Evolutionary conservation across 257 asterid species (phyloP).

Genomic region (Jaltomata sinuosa): DNA sequence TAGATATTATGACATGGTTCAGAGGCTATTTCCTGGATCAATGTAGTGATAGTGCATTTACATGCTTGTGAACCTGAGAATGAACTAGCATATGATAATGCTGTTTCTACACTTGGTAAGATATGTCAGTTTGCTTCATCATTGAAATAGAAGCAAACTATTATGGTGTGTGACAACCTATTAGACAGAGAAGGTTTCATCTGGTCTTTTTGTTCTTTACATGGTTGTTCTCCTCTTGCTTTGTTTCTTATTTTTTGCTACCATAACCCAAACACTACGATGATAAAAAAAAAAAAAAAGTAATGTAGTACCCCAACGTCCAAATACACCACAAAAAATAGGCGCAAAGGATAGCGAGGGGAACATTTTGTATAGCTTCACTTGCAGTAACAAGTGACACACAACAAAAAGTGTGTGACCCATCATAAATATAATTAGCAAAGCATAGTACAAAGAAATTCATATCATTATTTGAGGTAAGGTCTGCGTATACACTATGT

Average conservation of each 20-base stretch:
- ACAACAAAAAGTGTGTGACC: neutral
- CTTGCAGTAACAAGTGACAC: neutral
- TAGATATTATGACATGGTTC: neutral
- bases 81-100: constrained; percentile 90
- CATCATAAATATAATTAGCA: neutral
- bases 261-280: no score
- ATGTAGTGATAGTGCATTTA: constrained; percentile 62
- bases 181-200: no score
- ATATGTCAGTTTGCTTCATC: constrained; percentile 33
- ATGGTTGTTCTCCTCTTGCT: no score
- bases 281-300: no score
- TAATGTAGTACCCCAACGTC: neutral
- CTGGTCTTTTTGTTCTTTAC: no score
- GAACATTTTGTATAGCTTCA: neutral
- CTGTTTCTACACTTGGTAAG: constrained; percentile 90
- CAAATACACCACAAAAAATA: neutral
- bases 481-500: no score
- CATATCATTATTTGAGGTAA: no score
- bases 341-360: neutral
- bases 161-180: no score
- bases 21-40: constrained; percentile 94
- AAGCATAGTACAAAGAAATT: neutral
- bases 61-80: constrained; percentile 50
- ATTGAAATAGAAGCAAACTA: no score
- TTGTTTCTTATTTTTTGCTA: no score